Evolutionary conservation across 1,284 basidiomycete species (phyloP).

Genomic region (Exobasidium cylindrosporum): DNA sequence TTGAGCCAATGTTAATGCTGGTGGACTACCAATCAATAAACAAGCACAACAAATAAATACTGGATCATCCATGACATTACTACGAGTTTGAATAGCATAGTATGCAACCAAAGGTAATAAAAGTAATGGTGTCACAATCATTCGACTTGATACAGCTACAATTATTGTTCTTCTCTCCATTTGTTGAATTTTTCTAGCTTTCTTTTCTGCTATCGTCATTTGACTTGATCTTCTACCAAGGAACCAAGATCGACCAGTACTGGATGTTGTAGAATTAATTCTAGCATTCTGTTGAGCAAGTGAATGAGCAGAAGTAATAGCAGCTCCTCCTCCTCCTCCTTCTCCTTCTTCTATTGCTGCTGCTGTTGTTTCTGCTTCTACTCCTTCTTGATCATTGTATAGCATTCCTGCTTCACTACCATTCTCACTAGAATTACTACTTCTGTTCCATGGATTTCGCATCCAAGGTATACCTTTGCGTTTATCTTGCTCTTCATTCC

Average conservation of each 20-base stretch:
- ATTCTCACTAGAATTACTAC: slow-evolving; percentile 3
- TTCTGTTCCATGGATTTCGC: slow-evolving; percentile 35
- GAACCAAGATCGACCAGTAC: not conserved
- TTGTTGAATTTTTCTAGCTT: slow-evolving; percentile 7
- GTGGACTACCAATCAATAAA: slow-evolving; percentile 72
- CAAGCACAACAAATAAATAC: slow-evolving; percentile 78
- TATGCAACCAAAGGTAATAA: slow-evolving; percentile 58
- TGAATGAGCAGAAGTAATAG: not conserved
- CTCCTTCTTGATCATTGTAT: not conserved
- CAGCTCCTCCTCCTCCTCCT: too few relatives aligned
- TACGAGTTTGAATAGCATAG: slow-evolving; percentile 25
- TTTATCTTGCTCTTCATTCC: not conserved
- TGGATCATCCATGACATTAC: slow-evolving; percentile 60
- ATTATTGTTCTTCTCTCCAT: slow-evolving; percentile 68
- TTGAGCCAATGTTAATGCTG: slow-evolving; percentile 64
- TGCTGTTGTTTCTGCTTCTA: not conserved
- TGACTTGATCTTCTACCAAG: slow-evolving; percentile 14
- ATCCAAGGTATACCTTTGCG: slow-evolving; percentile 24
- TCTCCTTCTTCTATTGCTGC: too few relatives aligned
- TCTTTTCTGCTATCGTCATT: slow-evolving; percentile 14
- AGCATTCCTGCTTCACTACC: slow-evolving; percentile 8
- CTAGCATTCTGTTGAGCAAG: not conserved
- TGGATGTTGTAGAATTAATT: not conserved
- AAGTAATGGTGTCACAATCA: slow-evolving; percentile 78
- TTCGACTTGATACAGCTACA: slow-evolving; percentile 73